Percentiles rank a stretch among this genome's conserved stretches.
These are phyloP conservation scores for Backusella tuberculispora DNA, from an alignment of 192 early-diverging fungal species.

Conservation along the genomic window DNA sequence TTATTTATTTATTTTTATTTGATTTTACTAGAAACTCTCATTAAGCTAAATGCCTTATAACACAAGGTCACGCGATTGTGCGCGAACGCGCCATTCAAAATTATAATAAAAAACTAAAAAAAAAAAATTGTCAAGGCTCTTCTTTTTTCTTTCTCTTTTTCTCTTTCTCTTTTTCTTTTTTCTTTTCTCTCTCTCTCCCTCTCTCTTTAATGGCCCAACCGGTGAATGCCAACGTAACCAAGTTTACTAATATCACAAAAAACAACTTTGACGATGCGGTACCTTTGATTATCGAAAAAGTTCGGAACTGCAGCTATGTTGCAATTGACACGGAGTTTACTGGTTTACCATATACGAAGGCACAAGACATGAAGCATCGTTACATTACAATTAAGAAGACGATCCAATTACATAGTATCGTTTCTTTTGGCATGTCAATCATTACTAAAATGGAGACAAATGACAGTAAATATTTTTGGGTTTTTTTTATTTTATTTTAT, in stretches of 20 bases:
- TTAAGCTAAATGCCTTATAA: neutral
- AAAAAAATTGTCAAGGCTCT: neutral
- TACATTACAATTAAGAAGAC: constrained; percentile 77
- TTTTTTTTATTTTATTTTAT: neutral
- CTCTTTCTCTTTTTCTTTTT: neutral
- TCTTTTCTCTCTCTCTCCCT: constrained; percentile 2
- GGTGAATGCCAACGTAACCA: neutral
- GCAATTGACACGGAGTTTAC: constrained; percentile 93
- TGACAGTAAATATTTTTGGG: neutral
- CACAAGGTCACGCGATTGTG: neutral
- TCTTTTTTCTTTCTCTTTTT: neutral
- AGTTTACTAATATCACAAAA: constrained; percentile 72
- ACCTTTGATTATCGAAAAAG: constrained; percentile 45
- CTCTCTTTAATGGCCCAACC: neutral
- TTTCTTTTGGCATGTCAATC: constrained; percentile 81
- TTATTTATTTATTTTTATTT: no score
- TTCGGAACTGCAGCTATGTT: constrained; percentile 71
- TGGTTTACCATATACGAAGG: constrained; percentile 62
- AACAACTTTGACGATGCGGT: constrained; percentile 58
- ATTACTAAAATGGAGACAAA: constrained; percentile 49
- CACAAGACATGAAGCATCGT: constrained; percentile 78
- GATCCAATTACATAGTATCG: constrained; percentile 75
- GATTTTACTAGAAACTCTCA: neutral
- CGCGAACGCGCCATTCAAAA: neutral
- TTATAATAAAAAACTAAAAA: constrained; percentile 1